A percentile compares a stretch with the other conserved stretches of the same genome.
phyloP scores from a whole-genome alignment of 345 rosid genomes.

The Trapa incisa region DNA sequence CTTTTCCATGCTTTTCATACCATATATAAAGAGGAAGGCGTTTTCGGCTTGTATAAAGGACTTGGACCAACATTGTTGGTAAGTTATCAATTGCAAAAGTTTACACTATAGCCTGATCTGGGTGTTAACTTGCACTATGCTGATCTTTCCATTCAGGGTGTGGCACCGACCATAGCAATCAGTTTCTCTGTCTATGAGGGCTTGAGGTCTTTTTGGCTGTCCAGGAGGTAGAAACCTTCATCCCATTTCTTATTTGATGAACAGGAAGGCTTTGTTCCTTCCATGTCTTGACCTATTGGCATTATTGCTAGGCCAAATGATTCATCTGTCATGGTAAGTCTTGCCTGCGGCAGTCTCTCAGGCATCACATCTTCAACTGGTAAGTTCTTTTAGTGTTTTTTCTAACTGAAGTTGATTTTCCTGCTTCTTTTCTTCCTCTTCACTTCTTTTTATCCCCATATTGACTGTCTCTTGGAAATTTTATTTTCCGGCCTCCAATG shows the following conservation, averaged over 20 bases:
- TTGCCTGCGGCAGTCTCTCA: conserved; percentile 85
- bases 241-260: background rate
- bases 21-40: conserved; percentile 75
- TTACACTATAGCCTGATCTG: conserved; percentile 4
- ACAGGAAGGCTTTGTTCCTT: background rate
- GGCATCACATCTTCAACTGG: conserved; percentile 94
- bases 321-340: conserved; percentile 43
- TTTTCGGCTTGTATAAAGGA: conserved; percentile 84
- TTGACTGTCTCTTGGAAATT: background rate
- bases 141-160: conserved; percentile 41
- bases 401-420: background rate
- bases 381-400: conserved; percentile 13
- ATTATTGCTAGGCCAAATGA: conserved; percentile 53
- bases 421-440: background rate
- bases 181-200: conserved; percentile 74
- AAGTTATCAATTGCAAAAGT: conserved; percentile 11
- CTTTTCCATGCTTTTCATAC: conserved; percentile 61
- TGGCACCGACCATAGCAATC: conserved; percentile 87
- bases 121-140: background rate
- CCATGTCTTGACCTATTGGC: background rate
- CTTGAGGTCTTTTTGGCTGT: conserved; percentile 58
- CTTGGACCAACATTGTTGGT: conserved; percentile 96
- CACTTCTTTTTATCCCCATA: background rate
- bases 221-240: conserved; percentile 35
- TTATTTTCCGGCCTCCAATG: conserved; percentile 1